These are phyloP conservation scores for Symbiodinium natans DNA, from an alignment of 73 alveolate species.

Conservation along the genomic window DNA sequence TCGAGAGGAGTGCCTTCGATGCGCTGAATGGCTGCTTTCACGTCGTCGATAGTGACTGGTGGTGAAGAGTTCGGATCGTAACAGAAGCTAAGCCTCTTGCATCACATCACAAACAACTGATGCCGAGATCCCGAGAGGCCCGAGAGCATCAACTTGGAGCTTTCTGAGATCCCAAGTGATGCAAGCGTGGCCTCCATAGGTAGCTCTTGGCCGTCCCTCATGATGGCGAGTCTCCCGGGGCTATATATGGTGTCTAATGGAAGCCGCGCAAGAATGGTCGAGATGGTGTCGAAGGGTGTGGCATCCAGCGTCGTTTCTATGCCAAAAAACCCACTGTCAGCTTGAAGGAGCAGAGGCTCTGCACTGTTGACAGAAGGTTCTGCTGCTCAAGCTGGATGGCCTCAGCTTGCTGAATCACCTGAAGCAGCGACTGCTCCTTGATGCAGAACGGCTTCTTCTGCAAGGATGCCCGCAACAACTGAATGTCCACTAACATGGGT, in stretches of 20 bases:
- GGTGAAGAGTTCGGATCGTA: too few species aligned
- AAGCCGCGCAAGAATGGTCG: neutral
- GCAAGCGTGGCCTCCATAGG: constrained; percentile 32
- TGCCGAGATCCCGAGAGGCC: too few species aligned
- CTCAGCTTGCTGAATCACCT: neutral
- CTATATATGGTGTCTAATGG: neutral
- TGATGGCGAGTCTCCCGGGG: neutral
- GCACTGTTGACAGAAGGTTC: neutral
- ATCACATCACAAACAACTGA: too few species aligned
- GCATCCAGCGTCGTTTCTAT: too few species aligned
- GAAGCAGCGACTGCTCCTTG: neutral
- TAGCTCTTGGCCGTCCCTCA: neutral
- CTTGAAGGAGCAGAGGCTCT: too few species aligned
- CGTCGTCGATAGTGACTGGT: neutral
- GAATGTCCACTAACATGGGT: neutral
- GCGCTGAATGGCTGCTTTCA: constrained; percentile 16
- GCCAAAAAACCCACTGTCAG: too few species aligned
- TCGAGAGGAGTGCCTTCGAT: constrained; percentile 94
- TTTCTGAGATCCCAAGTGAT: constrained; percentile 10
- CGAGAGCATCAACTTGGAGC: neutral
- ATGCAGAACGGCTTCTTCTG: neutral
- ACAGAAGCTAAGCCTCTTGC: too few species aligned
- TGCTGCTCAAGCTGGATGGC: neutral
- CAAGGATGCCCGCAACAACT: neutral
- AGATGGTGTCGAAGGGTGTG: constrained; percentile 42